These are phyloP conservation scores for Fusarium mundagurra DNA, from an alignment of 2,329 filamentous ascomycete genomes.

Conservation along the genomic window DNA sequence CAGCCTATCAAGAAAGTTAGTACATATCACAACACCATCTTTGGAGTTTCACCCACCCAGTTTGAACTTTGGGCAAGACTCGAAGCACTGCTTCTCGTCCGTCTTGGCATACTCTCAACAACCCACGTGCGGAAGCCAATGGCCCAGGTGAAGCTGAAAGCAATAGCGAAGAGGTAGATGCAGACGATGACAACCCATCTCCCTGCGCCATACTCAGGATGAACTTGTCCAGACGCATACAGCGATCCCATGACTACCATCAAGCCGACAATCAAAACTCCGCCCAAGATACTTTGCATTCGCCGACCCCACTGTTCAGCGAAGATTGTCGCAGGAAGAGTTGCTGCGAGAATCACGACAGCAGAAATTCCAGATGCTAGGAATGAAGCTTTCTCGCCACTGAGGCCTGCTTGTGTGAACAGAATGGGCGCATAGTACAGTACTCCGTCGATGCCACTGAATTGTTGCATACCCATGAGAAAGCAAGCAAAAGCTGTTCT, in stretches of 20 bases:
- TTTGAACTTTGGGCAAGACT: conserved; percentile 64
- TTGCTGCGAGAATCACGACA: conserved; percentile 63
- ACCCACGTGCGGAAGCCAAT: conserved; percentile 63
- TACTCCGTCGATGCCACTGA: conserved; percentile 69
- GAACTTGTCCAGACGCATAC: conserved; percentile 56
- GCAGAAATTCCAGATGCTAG: conserved; percentile 69
- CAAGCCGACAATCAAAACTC: conserved; percentile 57
- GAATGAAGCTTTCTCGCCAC: conserved; percentile 61
- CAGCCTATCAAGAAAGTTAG: conserved; percentile 39
- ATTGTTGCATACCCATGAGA: conserved; percentile 67
- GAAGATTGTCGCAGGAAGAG: conserved; percentile 63
- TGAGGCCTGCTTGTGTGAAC: conserved; percentile 68
- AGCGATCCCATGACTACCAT: conserved; percentile 65
- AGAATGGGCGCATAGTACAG: conserved; percentile 70
- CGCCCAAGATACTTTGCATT: conserved; percentile 62
- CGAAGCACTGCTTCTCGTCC: conserved; percentile 64
- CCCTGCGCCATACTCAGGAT: conserved; percentile 49
- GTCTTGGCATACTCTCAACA: conserved; percentile 65
- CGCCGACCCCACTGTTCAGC: conserved; percentile 67
- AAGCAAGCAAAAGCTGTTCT: conserved; percentile 65
- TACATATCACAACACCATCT: accelerated
- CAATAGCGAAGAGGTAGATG: conserved; percentile 60
- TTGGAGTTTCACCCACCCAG: conserved; percentile 49
- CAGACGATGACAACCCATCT: conserved; percentile 62
- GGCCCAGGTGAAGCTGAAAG: conserved; percentile 61